Evolutionary conservation across 441 rosid genomes (phyloP).

Genomic region (Raphanus hybrid): DNA sequence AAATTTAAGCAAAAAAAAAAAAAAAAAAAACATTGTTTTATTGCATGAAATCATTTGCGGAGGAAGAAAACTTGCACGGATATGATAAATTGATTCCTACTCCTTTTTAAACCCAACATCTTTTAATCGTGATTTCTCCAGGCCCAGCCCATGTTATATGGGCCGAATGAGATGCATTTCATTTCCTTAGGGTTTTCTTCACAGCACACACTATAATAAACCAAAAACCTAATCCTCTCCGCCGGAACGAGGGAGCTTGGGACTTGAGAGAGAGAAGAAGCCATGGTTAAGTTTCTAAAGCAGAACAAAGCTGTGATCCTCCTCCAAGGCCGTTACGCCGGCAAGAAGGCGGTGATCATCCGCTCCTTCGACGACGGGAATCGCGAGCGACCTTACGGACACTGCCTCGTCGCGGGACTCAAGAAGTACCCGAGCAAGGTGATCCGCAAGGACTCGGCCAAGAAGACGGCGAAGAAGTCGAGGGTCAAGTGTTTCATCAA

Average conservation of each 20-base stretch:
- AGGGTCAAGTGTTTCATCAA: constrained; percentile 64
- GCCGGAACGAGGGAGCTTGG: not conserved
- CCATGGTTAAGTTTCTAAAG: constrained; percentile 65
- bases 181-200: too few relatives aligned
- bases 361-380: constrained; percentile 61
- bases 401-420: constrained; percentile 65
- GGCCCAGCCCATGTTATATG: too few relatives aligned
- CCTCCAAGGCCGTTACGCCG: constrained; percentile 71
- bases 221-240: too few relatives aligned
- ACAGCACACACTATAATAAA: too few relatives aligned
- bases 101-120: too few relatives aligned
- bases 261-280: constrained; percentile 10
- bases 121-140: too few relatives aligned
- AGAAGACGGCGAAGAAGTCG: constrained; percentile 73
- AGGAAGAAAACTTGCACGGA: too few relatives aligned
- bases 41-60: too few relatives aligned
- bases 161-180: too few relatives aligned
- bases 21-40: too few relatives aligned
- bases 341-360: constrained; percentile 64
- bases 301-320: constrained; percentile 67
- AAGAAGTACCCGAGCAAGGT: constrained; percentile 68
- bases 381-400: constrained; percentile 61
- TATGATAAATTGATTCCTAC: too few relatives aligned
- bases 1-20: too few relatives aligned
- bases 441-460: constrained; percentile 62